Conservation (phyloP, 768 basidiomycete species). For the Xanthoconium stramineum region DNA sequence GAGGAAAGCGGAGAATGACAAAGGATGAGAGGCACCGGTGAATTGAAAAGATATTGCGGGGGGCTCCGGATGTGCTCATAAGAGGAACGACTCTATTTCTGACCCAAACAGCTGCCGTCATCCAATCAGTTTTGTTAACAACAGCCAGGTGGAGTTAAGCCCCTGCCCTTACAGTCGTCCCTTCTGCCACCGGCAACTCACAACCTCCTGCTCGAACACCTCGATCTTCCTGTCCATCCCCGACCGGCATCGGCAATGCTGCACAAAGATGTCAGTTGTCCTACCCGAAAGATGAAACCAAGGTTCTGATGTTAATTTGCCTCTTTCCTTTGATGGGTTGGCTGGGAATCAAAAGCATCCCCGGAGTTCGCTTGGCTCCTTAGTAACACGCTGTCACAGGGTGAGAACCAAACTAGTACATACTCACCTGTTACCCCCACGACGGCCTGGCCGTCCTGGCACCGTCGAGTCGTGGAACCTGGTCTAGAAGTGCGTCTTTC, state of each 20-base stretch:
- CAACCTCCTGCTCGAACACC: not conserved
- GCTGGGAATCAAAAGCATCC: not conserved
- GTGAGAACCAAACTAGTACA: not conserved
- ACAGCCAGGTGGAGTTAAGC: not conserved
- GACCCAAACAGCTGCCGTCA: constrained; percentile 15
- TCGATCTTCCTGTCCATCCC: too few species aligned
- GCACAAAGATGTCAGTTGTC: not conserved
- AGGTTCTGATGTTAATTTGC: not conserved
- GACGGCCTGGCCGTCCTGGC: too few species aligned
- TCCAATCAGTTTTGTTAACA: constrained; percentile 12
- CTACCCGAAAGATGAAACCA: not conserved
- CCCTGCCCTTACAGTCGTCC: not conserved
- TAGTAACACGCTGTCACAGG: not conserved
- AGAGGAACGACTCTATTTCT: constrained; percentile 10
- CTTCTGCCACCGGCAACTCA: not conserved
- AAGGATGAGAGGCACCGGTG: not conserved
- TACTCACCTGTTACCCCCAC: not conserved
- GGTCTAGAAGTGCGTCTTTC: too few species aligned
- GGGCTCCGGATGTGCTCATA: constrained; percentile 13
- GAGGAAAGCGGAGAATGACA: not conserved
- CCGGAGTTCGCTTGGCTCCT: not conserved
- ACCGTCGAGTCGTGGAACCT: not conserved
- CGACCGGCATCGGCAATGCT: not conserved
- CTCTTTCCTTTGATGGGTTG: not conserved
- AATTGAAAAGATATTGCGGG: constrained; percentile 15